phyloP scores from a whole-genome alignment of 2,329 filamentous ascomycete genomes.

The Penicillium paneum region DNA sequence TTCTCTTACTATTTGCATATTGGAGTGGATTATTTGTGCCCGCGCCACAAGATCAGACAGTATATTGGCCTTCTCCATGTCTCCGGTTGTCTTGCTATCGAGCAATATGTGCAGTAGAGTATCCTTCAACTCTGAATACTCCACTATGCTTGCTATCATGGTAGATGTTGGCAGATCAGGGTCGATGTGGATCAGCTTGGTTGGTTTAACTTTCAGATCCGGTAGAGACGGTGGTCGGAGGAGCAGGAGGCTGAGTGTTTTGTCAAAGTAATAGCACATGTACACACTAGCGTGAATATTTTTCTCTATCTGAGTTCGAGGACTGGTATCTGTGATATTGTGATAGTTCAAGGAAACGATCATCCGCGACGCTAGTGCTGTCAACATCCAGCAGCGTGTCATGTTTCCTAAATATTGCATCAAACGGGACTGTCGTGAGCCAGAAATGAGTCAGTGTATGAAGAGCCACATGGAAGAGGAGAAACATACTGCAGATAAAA shows the following conservation, averaged over 20 bases:
- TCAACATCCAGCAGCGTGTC: constrained; percentile 25
- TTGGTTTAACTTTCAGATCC: constrained; percentile 20
- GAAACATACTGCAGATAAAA: constrained; percentile 19
- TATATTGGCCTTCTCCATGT: constrained; percentile 18
- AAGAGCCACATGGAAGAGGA: not conserved
- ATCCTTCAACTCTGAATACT: constrained; percentile 17
- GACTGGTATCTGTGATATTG: constrained; percentile 18
- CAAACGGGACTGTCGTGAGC: constrained; percentile 15
- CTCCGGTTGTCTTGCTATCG: constrained; percentile 14
- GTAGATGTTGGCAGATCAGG: constrained; percentile 17
- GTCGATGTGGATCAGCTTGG: constrained; percentile 19
- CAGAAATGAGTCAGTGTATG: not conserved
- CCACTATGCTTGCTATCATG: constrained; percentile 19
- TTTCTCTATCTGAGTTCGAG: constrained; percentile 18
- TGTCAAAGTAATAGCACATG: constrained; percentile 24
- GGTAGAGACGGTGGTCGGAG: constrained; percentile 23
- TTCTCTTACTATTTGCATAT: constrained; percentile 16
- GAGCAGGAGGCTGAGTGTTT: constrained; percentile 23
- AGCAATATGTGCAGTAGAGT: constrained; percentile 15
- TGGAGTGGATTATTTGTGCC: constrained; percentile 18
- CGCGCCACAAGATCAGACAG: constrained; percentile 19
- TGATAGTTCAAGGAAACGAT: constrained; percentile 25
- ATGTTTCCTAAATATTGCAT: constrained; percentile 24
- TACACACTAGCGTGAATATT: constrained; percentile 22
- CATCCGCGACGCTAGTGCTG: constrained; percentile 15